These are phyloP conservation scores for Coemansia sp. DNA, from an alignment of 192 early-diverging fungal species.

Conservation along the genomic window DNA sequence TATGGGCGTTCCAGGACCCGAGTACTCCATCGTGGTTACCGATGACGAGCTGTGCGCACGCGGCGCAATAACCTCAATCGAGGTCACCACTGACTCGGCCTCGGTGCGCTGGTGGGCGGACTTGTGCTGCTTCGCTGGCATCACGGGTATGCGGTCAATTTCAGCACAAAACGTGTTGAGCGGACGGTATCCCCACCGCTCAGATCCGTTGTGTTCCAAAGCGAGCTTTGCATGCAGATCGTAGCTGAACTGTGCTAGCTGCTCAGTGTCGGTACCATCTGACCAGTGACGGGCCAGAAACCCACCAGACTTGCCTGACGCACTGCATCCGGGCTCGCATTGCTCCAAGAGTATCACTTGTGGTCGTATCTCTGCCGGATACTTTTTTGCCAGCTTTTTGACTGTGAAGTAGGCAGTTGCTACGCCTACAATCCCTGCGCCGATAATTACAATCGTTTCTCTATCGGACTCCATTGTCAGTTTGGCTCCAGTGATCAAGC, in stretches of 20 bases:
- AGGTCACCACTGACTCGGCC: conserved; percentile 42
- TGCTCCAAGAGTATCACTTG: conserved; percentile 49
- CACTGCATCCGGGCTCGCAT: conserved; percentile 49
- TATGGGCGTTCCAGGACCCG: conserved; percentile 10
- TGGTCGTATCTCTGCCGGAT: conserved; percentile 24
- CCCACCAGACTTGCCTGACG: conserved; percentile 51
- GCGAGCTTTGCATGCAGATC: conserved; percentile 52
- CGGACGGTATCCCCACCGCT: conserved; percentile 45
- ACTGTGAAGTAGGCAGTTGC: conserved; percentile 46
- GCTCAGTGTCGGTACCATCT: conserved; percentile 51
- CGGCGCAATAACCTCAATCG: conserved; percentile 50
- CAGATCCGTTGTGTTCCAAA: conserved; percentile 31
- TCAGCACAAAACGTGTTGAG: conserved; percentile 50
- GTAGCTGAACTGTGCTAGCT: conserved; percentile 53
- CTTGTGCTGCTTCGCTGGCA: conserved; percentile 50
- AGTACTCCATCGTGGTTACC: conserved; percentile 22
- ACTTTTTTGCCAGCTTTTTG: conserved; percentile 25
- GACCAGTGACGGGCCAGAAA: conserved; percentile 56
- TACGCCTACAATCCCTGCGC: conserved; percentile 49
- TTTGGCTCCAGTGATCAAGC: not conserved
- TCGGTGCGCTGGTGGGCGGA: conserved; percentile 31
- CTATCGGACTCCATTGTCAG: conserved; percentile 17
- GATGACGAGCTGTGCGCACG: conserved; percentile 15
- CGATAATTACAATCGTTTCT: conserved; percentile 49
- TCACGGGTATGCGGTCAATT: conserved; percentile 46